Evolutionary conservation across 768 basidiomycete species (phyloP).

Genomic region (Heimioporus sp.): DNA sequence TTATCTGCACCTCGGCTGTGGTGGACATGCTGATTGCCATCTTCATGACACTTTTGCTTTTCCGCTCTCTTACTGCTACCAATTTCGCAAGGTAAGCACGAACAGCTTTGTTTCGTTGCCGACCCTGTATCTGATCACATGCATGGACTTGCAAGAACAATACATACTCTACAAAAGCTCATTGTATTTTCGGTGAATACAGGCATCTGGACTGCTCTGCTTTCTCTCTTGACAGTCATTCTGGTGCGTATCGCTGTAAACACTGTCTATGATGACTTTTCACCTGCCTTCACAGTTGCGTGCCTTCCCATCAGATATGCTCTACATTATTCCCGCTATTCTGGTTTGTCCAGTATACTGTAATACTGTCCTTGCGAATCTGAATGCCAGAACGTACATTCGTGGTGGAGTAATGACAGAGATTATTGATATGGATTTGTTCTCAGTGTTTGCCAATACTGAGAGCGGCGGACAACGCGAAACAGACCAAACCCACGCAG

Average conservation of each 20-base stretch:
- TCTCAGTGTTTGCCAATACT: too few species aligned
- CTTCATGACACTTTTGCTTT: not conserved
- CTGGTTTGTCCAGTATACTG: too few species aligned
- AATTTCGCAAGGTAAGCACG: not conserved
- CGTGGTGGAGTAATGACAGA: too few species aligned
- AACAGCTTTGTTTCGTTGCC: not conserved
- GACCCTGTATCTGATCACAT: not conserved
- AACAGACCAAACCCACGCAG: too few species aligned
- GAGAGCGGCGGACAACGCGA: too few species aligned
- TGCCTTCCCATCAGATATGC: not conserved
- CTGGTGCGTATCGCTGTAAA: slow-evolving; percentile 33
- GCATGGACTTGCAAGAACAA: slow-evolving; percentile 1
- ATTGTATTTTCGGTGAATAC: slow-evolving; percentile 3
- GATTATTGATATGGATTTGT: too few species aligned
- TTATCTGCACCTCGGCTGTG: not conserved
- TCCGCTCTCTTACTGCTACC: not conserved
- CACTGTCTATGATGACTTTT: not conserved
- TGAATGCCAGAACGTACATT: too few species aligned
- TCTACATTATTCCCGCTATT: too few species aligned
- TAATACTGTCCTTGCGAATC: too few species aligned
- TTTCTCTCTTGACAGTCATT: slow-evolving; percentile 41
- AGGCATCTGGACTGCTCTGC: slow-evolving; percentile 50
- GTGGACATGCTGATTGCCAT: not conserved
- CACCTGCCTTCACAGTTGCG: not conserved
- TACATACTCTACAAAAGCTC: slow-evolving; percentile 6